These are phyloP conservation scores for Tylopilus felleus DNA, from an alignment of 768 basidiomycete species.

Conservation along the genomic window DNA sequence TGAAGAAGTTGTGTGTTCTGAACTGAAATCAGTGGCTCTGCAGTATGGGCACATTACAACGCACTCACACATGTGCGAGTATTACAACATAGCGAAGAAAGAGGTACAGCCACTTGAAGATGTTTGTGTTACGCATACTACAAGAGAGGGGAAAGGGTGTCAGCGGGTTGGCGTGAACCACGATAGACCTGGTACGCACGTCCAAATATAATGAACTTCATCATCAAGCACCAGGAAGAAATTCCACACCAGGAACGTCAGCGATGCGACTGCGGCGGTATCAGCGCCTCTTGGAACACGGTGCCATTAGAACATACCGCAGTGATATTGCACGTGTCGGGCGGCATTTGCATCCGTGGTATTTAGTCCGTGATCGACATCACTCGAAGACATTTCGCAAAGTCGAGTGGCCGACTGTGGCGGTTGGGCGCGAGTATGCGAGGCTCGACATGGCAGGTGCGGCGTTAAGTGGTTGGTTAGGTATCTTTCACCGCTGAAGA, in stretches of 20 bases:
- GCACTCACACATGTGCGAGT: constrained; percentile 19
- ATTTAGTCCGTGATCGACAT: neutral
- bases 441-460: neutral
- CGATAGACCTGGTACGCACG: constrained; percentile 12
- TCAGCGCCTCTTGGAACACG: neutral
- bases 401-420: neutral
- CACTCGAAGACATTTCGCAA: neutral
- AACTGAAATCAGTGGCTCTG: neutral
- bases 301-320: neutral
- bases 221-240: constrained; percentile 13
- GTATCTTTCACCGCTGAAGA: neutral
- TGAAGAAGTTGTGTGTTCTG: constrained; percentile 17
- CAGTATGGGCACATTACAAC: neutral
- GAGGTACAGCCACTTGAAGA: constrained; percentile 32
- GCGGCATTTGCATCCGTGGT: neutral
- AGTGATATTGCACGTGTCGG: constrained; percentile 12
- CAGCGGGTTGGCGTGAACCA: neutral
- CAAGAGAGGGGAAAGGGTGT: neutral
- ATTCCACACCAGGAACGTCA: constrained; percentile 15
- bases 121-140: constrained; percentile 23
- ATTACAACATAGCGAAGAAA: constrained; percentile 26
- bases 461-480: neutral
- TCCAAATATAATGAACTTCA: constrained; percentile 21
- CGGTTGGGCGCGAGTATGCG: neutral
- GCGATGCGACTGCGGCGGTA: constrained; percentile 6